These are phyloP conservation scores for Suhomyces ambrosiae DNA, from an alignment of 1,139 yeast genomes.

Conservation along the genomic window DNA sequence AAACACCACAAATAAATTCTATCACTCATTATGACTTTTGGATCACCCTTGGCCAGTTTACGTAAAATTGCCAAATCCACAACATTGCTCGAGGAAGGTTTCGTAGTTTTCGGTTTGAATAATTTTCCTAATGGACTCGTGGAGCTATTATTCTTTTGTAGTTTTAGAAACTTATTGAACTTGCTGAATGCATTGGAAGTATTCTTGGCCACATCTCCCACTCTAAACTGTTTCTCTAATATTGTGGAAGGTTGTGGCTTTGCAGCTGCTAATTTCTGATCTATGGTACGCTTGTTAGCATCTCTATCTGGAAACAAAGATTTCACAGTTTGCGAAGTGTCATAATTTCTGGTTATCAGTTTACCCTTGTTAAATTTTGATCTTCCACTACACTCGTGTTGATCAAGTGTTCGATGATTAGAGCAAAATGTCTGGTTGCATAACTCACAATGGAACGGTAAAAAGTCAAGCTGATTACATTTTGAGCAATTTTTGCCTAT, in stretches of 20 bases:
- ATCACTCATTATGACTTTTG: constrained; percentile 53
- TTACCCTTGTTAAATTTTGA: constrained; percentile 14
- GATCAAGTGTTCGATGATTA: constrained; percentile 52
- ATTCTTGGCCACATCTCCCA: constrained; percentile 31
- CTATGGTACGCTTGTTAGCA: constrained; percentile 39
- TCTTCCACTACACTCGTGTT: constrained; percentile 46
- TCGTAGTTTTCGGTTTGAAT: constrained; percentile 13
- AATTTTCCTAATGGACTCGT: constrained; percentile 15
- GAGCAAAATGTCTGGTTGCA: constrained; percentile 62
- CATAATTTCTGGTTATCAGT: not conserved
- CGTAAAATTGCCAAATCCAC: constrained; percentile 40
- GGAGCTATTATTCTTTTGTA: constrained; percentile 25
- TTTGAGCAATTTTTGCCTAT: constrained; percentile 68
- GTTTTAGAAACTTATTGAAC: constrained; percentile 45
- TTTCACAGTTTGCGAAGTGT: constrained; percentile 33
- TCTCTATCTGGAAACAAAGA: constrained; percentile 61
- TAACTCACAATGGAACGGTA: constrained; percentile 64
- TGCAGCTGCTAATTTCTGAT: constrained; percentile 34
- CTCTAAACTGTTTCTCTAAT: constrained; percentile 26
- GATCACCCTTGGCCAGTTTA: constrained; percentile 69
- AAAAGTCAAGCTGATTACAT: constrained; percentile 66
- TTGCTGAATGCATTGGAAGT: constrained; percentile 45
- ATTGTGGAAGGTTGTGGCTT: constrained; percentile 32
- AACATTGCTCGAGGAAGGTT: constrained; percentile 14
- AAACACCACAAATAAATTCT: constrained; percentile 65